Evolutionary conservation across 2,329 filamentous ascomycete species (phyloP).

Genomic region (Neonectria coccinea): DNA sequence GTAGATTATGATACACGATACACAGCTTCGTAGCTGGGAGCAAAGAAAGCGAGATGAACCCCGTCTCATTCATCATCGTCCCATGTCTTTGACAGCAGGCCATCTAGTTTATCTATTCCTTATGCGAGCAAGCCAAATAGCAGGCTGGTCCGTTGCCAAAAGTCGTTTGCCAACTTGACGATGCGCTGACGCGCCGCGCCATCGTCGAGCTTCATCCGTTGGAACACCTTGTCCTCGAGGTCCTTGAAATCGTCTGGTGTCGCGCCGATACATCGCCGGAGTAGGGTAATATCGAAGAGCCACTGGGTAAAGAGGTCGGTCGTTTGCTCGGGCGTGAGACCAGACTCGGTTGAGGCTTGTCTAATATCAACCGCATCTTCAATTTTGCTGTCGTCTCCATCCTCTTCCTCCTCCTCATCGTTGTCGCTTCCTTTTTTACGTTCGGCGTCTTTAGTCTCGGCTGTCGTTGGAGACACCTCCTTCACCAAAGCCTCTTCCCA

Average conservation of each 20-base stretch:
- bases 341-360: constrained; percentile 8
- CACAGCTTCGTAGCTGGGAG: not conserved
- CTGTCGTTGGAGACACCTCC: constrained; percentile 34
- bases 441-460: constrained; percentile 22
- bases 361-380: constrained; percentile 18
- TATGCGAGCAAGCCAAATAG: constrained; percentile 81
- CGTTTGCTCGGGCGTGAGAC: constrained; percentile 43
- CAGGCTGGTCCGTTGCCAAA: constrained; percentile 85
- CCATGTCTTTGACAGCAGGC: not conserved
- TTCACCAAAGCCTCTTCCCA: constrained; percentile 61
- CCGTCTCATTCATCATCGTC: constrained; percentile 14
- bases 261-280: constrained; percentile 60
- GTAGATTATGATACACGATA: not conserved
- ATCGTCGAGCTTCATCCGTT: constrained; percentile 61
- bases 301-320: constrained; percentile 68
- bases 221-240: constrained; percentile 60
- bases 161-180: constrained; percentile 74
- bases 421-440: not conserved
- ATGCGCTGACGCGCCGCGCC: constrained; percentile 65
- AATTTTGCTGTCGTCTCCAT: constrained; percentile 26
- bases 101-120: constrained; percentile 29
- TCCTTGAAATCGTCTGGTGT: constrained; percentile 50
- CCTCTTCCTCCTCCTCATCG: constrained; percentile 27
- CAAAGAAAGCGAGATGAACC: not conserved
- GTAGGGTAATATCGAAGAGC: constrained; percentile 69